Evolutionary conservation across 768 basidiomycete species (phyloP), one percentile per base, ranked within the genome.

Genomic region (Hemileccinum rubropunctum): DNA sequence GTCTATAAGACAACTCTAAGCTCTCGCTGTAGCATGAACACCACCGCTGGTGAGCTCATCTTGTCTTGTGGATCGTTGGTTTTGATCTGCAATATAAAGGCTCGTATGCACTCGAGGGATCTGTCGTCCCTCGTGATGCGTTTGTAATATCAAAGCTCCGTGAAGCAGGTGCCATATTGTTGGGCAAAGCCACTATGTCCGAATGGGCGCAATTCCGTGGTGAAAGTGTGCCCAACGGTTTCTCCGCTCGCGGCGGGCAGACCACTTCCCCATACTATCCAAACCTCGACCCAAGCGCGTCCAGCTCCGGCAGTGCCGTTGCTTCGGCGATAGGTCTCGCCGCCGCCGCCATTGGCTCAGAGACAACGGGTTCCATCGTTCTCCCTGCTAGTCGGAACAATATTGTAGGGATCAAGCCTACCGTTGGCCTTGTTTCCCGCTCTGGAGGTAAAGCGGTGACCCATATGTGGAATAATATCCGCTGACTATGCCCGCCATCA

Each of bases 321-420:
- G 71, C 49, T 51, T 60, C 64, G 10, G 64, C 78, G 3, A 65
- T 80, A 37, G 76, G 79, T 17, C 69, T 80, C n/a, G 66, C 69
- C 1, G 68, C 75, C 2, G 75, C 57, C 6, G 27, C 73, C 6
- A 65, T 80, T 18, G 78, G 80, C 14, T 69, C 73, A 1, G 78
- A 79, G 62, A 79, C 73, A 13, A 73, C 76, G 42, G 77, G 77
- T 2, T 76, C 72, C 30, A 77, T 80, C 47, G 67, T 73, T 20
- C 72, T 63, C 14, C 80, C 78, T 0, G 64, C 70, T 17, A 70
- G 68, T 47, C 57, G 63, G 32, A 75, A 73, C 54, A 77, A 77
- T 46, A 42, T 79, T 10, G 78, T 73, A 6, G 75, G 75, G 67
- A 63, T 61, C 42, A 73, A 75, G 36, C 71, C 76, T 7, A 75